These are phyloP conservation scores for Cyberlindnera samutprakarnensis DNA, from an alignment of 805 yeast species.

Conservation along the genomic window DNA sequence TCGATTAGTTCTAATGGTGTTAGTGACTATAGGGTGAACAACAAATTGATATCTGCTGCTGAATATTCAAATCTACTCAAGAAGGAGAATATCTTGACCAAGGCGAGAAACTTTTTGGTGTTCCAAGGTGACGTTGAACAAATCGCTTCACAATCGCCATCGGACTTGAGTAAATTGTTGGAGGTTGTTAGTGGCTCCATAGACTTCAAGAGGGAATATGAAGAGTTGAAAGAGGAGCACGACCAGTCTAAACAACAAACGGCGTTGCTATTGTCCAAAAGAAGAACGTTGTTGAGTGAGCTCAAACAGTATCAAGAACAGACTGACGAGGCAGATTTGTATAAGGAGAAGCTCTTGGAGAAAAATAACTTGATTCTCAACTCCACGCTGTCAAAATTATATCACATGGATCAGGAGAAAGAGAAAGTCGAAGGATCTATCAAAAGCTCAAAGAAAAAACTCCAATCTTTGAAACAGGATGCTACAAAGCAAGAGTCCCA, in stretches of 20 bases:
- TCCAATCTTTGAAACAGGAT: slow-evolving; percentile 26
- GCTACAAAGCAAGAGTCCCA: slow-evolving; percentile 29
- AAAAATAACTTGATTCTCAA: slow-evolving; percentile 38
- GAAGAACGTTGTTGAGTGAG: slow-evolving; percentile 65
- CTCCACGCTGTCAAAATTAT: slow-evolving; percentile 57
- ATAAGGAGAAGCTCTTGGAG: slow-evolving; percentile 46
- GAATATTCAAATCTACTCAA: slow-evolving; percentile 64
- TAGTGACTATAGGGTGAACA: slow-evolving; percentile 64
- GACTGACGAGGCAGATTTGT: slow-evolving; percentile 60
- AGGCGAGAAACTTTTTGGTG: slow-evolving; percentile 86
- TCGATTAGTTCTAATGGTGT: slow-evolving; percentile 49
- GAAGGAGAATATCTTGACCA: slow-evolving; percentile 73
- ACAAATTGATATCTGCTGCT: slow-evolving; percentile 47
- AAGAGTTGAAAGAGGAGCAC: slow-evolving; percentile 49
- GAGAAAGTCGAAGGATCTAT: slow-evolving; percentile 17
- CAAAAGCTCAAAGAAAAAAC: slow-evolving; percentile 20
- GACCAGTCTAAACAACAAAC: slow-evolving; percentile 61
- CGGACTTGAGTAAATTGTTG: slow-evolving; percentile 62
- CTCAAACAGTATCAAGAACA: slow-evolving; percentile 74
- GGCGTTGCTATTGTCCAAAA: slow-evolving; percentile 55
- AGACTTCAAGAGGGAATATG: slow-evolving; percentile 63
- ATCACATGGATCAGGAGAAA: slow-evolving; percentile 42
- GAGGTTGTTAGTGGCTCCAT: slow-evolving; percentile 82
- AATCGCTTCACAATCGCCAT: slow-evolving; percentile 80
- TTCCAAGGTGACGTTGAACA: slow-evolving; percentile 97